phyloP scores from a whole-genome alignment of 306 rosid genomes.

The Hippophae tibetana region DNA sequence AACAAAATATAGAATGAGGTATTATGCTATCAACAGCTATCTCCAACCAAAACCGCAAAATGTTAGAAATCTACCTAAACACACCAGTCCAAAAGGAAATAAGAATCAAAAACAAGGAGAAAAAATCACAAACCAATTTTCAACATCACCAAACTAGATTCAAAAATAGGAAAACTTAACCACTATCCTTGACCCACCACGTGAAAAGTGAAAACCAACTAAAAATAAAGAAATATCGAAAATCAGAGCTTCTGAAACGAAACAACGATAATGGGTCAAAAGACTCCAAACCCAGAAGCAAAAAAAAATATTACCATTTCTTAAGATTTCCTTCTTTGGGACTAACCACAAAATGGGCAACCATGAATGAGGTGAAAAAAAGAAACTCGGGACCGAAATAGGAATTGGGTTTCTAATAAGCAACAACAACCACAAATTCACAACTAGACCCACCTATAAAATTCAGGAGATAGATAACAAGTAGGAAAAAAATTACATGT shows the following conservation, averaged over 20 bases:
- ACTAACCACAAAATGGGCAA: too few species aligned
- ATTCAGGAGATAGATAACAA: conserved; percentile 5
- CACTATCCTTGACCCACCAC: conserved; percentile 16
- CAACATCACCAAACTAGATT: conserved; percentile 10
- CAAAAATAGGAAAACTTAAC: conserved; percentile 9
- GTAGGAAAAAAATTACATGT: conserved; percentile 1
- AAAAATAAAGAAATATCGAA: neutral
- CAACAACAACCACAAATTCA: too few species aligned
- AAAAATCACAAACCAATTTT: conserved; percentile 4
- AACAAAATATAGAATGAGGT: conserved; percentile 23
- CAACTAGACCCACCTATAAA: neutral
- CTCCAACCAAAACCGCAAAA: conserved; percentile 4
- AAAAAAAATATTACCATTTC: neutral
- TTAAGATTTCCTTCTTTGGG: neutral
- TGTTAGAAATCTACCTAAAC: conserved; percentile 1
- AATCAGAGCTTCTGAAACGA: neutral
- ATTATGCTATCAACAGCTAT: neutral
- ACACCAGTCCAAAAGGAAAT: conserved; percentile 2
- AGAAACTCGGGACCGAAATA: too few species aligned
- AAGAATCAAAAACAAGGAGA: neutral
- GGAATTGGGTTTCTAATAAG: too few species aligned
- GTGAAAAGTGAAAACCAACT: conserved; percentile 28
- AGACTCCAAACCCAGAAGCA: neutral
- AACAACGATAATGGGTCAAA: neutral
- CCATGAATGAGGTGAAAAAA: too few species aligned